Evolutionary conservation across 805 yeast genomes (phyloP), one percentile per base, ranked within the genome.

Genomic region (Pichia sporocuriosa): DNA sequence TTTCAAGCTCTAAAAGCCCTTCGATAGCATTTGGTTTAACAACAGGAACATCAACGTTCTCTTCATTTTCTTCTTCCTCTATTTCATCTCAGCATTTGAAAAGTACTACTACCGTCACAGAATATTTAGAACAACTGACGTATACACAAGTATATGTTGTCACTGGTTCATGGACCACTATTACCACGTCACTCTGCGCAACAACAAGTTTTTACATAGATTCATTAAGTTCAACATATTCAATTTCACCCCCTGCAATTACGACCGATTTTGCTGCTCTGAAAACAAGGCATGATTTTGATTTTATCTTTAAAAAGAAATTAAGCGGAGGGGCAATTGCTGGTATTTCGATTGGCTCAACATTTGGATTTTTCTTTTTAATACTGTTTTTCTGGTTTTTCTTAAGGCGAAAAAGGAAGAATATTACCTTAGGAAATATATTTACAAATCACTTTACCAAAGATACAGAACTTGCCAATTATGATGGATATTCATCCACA

Each of bases 111-210:
- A 48, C 51, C 3, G 33, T 48, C 24, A 48, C 49, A 15, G 39
- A 48, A 32, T 45, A 40, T 24, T 32, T 43, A 23, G 49, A 48
- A 26, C 35, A 40, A 4, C 42, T 48, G 20, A 45, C 50, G 3
- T 59, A 59, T 42, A 53, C 61, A 4, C 65, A 61, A 43, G 46
- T 48, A 9, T 57, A 52, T 39, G 50, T 59, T 20, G 52, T 62
- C 7, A 58, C 66, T 0, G 63, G 46, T 22, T 21, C 53, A 6
- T n/a, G 46, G 4, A 53, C 57, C 4, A 56, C 62, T 1, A 46
- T 57, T 30, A 55, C 50, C 12, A 53, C 65, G 1, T 37, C 47
- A 3, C 37, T 55, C n/a, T 37, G 48, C 15, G 37, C 54, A 9
- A 43, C 59, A 16, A 51, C 60, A 4, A 49, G 52, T 6, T 30